These are phyloP conservation scores for Tuber indicum DNA, from an alignment of 495 filamentous ascomycete species.

Conservation along the genomic window DNA sequence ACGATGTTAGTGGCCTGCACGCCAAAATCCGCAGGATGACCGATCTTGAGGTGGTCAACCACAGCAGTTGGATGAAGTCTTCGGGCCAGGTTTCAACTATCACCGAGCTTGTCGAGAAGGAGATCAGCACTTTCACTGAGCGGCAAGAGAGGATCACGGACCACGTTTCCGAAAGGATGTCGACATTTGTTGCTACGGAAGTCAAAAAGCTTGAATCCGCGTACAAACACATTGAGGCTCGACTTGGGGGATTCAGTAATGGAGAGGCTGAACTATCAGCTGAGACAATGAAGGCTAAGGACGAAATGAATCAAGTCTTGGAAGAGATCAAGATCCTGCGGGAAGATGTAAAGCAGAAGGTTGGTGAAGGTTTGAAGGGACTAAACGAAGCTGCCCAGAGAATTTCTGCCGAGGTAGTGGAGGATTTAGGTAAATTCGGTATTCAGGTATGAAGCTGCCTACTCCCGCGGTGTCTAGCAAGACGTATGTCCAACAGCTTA, in stretches of 20 bases:
- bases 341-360: conserved; percentile 75
- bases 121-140: conserved; percentile 59
- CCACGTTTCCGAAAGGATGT: conserved; percentile 61
- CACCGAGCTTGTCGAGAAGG: conserved; percentile 66
- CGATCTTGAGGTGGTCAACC: conserved; percentile 71
- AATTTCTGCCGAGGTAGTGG: conserved; percentile 86
- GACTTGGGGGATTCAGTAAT: conserved; percentile 57
- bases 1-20: conserved; percentile 71
- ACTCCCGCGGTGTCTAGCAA: neutral
- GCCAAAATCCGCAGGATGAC: conserved; percentile 76
- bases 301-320: conserved; percentile 83
- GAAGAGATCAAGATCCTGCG: conserved; percentile 85
- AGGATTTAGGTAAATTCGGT: conserved; percentile 75
- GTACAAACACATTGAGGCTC: conserved; percentile 61
- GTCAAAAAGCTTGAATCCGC: conserved; percentile 59
- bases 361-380: conserved; percentile 77
- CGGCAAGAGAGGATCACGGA: conserved; percentile 65
- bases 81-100: conserved; percentile 64
- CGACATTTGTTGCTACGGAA: conserved; percentile 64
- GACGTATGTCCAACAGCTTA: conserved; percentile 6
- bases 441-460: conserved; percentile 50
- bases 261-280: conserved; percentile 60
- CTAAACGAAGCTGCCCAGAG: conserved; percentile 77
- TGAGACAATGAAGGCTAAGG: conserved; percentile 63
- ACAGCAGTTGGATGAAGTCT: conserved; percentile 70